A percentile compares a stretch with the other conserved stretches of the same genome.
phyloP scores from a whole-genome alignment of 306 rosid species.

The Vigna reflexopilosa region DNA sequence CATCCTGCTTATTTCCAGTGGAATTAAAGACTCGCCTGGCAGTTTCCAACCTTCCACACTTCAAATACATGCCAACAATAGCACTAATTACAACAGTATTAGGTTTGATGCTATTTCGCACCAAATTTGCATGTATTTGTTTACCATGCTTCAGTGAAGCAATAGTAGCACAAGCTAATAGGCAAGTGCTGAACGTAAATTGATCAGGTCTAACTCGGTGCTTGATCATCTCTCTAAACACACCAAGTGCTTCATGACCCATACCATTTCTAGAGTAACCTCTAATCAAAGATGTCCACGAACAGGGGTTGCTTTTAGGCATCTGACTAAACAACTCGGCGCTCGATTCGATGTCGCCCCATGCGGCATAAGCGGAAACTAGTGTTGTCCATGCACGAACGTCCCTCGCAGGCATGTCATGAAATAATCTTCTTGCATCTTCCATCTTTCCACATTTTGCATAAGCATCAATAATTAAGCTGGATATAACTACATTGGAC shows the following conservation, averaged over 20 bases:
- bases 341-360: conserved; percentile 72
- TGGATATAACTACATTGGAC: conserved; percentile 71
- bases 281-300: conserved; percentile 79
- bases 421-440: conserved; percentile 70
- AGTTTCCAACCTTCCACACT: conserved; percentile 72
- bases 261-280: conserved; percentile 73
- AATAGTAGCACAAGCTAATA: conserved; percentile 74
- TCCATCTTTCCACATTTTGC: conserved; percentile 72
- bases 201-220: conserved; percentile 71
- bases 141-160: conserved; percentile 75
- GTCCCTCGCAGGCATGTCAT: conserved; percentile 67
- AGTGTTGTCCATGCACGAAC: conserved; percentile 77
- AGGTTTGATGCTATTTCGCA: conserved; percentile 64
- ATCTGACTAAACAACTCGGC: conserved; percentile 65
- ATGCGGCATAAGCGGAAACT: conserved; percentile 74
- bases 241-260: conserved; percentile 75
- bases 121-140: conserved; percentile 69
- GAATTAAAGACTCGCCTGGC: conserved; percentile 58
- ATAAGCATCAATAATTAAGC: conserved; percentile 80
- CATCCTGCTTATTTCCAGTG: conserved; percentile 61
- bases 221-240: conserved; percentile 66
- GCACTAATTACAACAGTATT: conserved; percentile 76
- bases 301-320: conserved; percentile 74
- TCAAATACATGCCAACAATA: conserved; percentile 82
- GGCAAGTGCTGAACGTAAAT: conserved; percentile 79